Evolutionary conservation across 768 basidiomycete genomes (phyloP).

Genomic region (Rhodosporidiobolus odoratus): DNA sequence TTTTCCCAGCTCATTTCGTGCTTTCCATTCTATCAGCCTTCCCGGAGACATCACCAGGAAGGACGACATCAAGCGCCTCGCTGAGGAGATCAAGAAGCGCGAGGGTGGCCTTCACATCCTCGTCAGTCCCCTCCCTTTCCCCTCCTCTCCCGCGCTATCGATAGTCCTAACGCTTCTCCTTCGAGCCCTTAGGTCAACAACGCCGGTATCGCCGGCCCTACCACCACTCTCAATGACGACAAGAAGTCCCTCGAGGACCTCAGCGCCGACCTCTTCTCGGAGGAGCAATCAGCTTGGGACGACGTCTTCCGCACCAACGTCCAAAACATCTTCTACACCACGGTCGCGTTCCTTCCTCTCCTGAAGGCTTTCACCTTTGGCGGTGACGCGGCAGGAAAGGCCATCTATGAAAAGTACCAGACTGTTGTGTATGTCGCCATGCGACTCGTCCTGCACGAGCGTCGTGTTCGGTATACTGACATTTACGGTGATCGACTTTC

Average conservation of each 20-base stretch:
- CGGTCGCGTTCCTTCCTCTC: slow-evolving; percentile 25
- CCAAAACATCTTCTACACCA: slow-evolving; percentile 9
- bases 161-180: not conserved
- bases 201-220: slow-evolving; percentile 13
- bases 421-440: not conserved
- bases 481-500: not conserved
- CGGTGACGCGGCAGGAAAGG: slow-evolving; percentile 2
- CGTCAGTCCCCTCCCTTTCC: not conserved
- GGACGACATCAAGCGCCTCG: slow-evolving; percentile 17
- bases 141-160: not conserved
- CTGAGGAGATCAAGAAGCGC: slow-evolving; percentile 14
- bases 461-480: not conserved
- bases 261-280: not conserved
- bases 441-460: not conserved
- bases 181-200: slow-evolving; percentile 5
- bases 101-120: slow-evolving; percentile 27
- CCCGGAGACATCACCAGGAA: slow-evolving; percentile 31
- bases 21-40: not conserved
- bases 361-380: slow-evolving; percentile 24
- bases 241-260: not conserved
- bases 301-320: slow-evolving; percentile 28
- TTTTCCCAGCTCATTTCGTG: not conserved
- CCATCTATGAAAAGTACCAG: slow-evolving; percentile 20
- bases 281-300: slow-evolving; percentile 19
- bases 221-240: not conserved